Evolutionary conservation across 306 rosid genomes (phyloP).

Genomic region (Lathyrus oleraceus): DNA sequence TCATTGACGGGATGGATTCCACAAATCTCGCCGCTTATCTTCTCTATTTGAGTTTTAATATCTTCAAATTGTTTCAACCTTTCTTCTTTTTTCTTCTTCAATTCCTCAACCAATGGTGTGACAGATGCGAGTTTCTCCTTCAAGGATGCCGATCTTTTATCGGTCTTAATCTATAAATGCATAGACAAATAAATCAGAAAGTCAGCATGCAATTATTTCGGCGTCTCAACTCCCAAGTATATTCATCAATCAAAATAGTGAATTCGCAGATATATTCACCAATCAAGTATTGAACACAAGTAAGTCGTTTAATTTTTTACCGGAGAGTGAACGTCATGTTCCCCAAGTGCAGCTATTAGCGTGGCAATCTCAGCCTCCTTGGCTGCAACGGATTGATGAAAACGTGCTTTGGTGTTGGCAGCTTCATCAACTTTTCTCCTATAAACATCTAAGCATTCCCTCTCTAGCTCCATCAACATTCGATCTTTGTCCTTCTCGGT

Average conservation of each 20-base stretch:
- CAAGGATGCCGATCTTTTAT: slow-evolving; percentile 72
- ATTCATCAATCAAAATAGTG: neutral
- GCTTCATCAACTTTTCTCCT: slow-evolving; percentile 91
- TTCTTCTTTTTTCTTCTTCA: slow-evolving; percentile 74
- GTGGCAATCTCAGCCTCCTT: slow-evolving; percentile 98
- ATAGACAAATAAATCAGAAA: slow-evolving; percentile 36
- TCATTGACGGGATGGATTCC: slow-evolving; percentile 53
- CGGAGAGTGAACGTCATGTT: slow-evolving; percentile 73
- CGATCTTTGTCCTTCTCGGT: slow-evolving; percentile 75
- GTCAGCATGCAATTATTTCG: neutral
- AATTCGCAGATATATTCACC: neutral
- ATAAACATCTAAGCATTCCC: slow-evolving; percentile 93
- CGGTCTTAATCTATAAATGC: slow-evolving; percentile 57
- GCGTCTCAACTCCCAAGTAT: slow-evolving; percentile 1
- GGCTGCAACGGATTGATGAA: slow-evolving; percentile 85
- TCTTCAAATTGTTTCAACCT: slow-evolving; percentile 83
- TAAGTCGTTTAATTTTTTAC: slow-evolving; percentile 39
- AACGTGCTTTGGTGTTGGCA: slow-evolving; percentile 80
- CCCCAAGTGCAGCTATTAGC: slow-evolving; percentile 87
- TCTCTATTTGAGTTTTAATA: slow-evolving; percentile 71
- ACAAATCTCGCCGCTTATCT: slow-evolving; percentile 80
- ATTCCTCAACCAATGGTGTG: slow-evolving; percentile 77
- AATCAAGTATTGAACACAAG: neutral
- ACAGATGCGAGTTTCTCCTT: slow-evolving; percentile 87
- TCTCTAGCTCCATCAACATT: slow-evolving; percentile 80